Evolutionary conservation across 208 protist genomes (phyloP), one percentile per base, ranked within the genome.

Genomic region (Angomonas ambiguus): DNA sequence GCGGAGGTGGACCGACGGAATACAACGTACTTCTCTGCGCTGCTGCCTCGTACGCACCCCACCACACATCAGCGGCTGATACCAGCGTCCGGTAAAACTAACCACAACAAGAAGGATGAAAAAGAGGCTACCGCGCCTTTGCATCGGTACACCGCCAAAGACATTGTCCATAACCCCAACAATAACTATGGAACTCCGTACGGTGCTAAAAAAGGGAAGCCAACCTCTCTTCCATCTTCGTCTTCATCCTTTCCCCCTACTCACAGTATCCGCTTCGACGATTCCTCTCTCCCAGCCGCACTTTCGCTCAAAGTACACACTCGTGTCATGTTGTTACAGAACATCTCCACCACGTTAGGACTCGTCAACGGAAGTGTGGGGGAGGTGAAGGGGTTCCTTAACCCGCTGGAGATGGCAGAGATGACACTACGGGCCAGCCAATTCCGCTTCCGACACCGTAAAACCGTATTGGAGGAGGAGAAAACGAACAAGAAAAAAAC

Each of bases 351-450:
- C 25, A 65, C 56, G 24, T 20, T 80, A 18, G 68, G 71, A n/a
- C 75, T 95, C n/a, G 83, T 88, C 18, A 92, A 95, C 69, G 88
- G 88, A 2, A 77, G 71, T 13, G 78, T 91, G 4, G 86, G 83
- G 1, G 74, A 80, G 30, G 83, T 95, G 6, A 70, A 66, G 0
- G 85, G 83, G n/a, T 95, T 95, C 71, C 42, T 91, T 27, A 79
- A 88, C 63, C 83, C 87, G 2, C 51, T 88, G n/a, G 83, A 93
- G 63, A 60, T 88, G 56, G 32, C 81, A 11, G 78, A 79, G 25
- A 55, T 93, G 28, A 68, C 82, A 34, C 22, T 88, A 38, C 72
- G 62, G n/a, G 65, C 57, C 4, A 71, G 53, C 48, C 62, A 67
- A 32, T 71, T 76, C 53, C 60, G 51, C 5, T 27, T 72, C 18